Evolutionary conservation across 1,284 basidiomycete genomes (phyloP), one percentile per base, ranked within the genome.

Genomic region (Coniophora puteana): DNA sequence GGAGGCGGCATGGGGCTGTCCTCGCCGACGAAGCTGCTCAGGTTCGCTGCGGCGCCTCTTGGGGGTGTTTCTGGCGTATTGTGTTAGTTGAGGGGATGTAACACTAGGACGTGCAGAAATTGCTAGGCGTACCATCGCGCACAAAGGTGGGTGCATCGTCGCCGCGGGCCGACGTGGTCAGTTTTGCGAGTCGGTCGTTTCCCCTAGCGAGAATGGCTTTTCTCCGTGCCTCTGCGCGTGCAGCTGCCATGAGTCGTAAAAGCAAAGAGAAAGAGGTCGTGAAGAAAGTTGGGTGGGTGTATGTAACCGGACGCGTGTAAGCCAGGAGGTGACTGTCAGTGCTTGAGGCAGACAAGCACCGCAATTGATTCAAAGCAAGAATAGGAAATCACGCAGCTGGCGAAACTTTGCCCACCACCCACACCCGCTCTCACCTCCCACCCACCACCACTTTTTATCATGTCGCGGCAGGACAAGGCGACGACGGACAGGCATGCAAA

Each of bases 381-480:
- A n/a, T n/a, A n/a, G n/a, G n/a, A n/a, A n/a, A n/a, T n/a, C n/a
- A n/a, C n/a, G n/a, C n/a, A n/a, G n/a, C n/a, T n/a, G n/a, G n/a
- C n/a, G n/a, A n/a, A n/a, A n/a, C n/a, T n/a, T n/a, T n/a, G n/a
- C n/a, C n/a, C n/a, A n/a, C n/a, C n/a, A n/a, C n/a, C n/a, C n/a
- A n/a, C n/a, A n/a, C n/a, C n/a, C n/a, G n/a, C n/a, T n/a, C n/a
- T n/a, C n/a, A n/a, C n/a, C n/a, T n/a, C n/a, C n/a, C n/a, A n/a
- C n/a, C n/a, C n/a, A n/a, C n/a, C n/a, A n/a, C n/a, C n/a, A n/a
- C n/a, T n/a, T n/a, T n/a, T n/a, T n/a, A 59, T 51, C 49, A 85
- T 86, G 83, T 77, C 80, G 29, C 67, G 73, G 45, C 83, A 86
- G 62, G 91, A 94, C 69, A 92, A 88, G 60, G 78, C 83, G 1